Evolutionary conservation across 768 basidiomycete genomes (phyloP).

Genomic region (Panaeolus cyanescens): DNA sequence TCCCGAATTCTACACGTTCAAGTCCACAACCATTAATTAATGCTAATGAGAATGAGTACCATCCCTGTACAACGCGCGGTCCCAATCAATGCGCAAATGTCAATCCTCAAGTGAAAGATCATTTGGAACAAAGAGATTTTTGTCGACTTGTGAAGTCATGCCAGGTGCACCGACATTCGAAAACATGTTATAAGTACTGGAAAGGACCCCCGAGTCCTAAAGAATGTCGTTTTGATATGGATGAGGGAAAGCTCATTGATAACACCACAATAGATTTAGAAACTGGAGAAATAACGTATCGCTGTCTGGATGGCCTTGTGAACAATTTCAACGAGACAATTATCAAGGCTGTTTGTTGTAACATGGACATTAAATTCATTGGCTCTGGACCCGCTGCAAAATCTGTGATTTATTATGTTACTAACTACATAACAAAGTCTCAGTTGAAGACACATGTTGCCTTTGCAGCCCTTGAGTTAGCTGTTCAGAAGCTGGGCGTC

Average conservation of each 20-base stretch:
- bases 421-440: constrained; percentile 49
- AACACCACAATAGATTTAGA: constrained; percentile 25
- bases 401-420: constrained; percentile 46
- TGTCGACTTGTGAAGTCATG: constrained; percentile 22
- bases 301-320: constrained; percentile 37
- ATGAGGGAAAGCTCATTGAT: constrained; percentile 13
- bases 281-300: constrained; percentile 30
- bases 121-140: constrained; percentile 18
- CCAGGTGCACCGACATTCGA: constrained; percentile 31
- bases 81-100: neutral
- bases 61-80: constrained; percentile 7
- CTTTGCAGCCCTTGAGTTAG: constrained; percentile 35
- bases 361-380: constrained; percentile 52
- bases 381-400: constrained; percentile 41
- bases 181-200: constrained; percentile 41
- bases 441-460: constrained; percentile 42
- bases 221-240: constrained; percentile 32
- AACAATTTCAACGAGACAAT: constrained; percentile 47
- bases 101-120: neutral
- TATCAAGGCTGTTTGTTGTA: constrained; percentile 34
- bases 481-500: constrained; percentile 30
- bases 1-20: too few relatives aligned
- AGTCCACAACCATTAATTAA: too few relatives aligned
- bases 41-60: neutral
- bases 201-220: constrained; percentile 18